These are phyloP conservation scores for Cryptosporidium andersoni DNA, from an alignment of 169 alveolate species.

Conservation along the genomic window DNA sequence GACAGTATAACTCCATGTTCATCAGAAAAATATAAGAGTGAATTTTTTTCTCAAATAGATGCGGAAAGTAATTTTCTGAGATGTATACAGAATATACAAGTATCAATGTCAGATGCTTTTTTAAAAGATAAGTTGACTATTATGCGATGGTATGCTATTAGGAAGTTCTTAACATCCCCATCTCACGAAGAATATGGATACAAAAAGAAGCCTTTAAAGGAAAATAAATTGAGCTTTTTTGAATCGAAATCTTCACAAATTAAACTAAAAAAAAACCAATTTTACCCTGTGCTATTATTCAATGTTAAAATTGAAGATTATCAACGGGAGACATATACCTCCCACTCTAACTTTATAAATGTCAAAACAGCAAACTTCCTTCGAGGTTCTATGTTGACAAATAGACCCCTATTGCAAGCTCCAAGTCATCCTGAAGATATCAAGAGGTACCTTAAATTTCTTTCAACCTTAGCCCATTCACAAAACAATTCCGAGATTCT, in stretches of 20 bases:
- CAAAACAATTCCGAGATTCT: not conserved
- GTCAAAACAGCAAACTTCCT: conserved; percentile 27
- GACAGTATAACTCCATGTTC: conserved; percentile 54
- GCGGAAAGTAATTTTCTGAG: not conserved
- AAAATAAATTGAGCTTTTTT: conserved; percentile 4
- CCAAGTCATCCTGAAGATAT: conserved; percentile 63
- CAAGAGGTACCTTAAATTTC: conserved; percentile 28
- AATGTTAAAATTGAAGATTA: conserved; percentile 45
- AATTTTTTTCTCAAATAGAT: not conserved
- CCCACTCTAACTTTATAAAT: conserved; percentile 47
- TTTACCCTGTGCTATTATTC: conserved; percentile 34
- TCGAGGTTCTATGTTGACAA: conserved; percentile 29
- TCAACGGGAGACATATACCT: conserved; percentile 29
- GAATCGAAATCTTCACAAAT: conserved; percentile 1
- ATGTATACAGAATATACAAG: not conserved
- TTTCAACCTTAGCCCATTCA: conserved; percentile 29
- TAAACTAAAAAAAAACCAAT: not conserved
- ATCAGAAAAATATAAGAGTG: not conserved
- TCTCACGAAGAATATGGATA: conserved; percentile 14
- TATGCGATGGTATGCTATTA: conserved; percentile 56
- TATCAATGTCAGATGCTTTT: not conserved
- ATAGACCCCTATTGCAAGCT: conserved; percentile 43
- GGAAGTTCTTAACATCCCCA: conserved; percentile 22
- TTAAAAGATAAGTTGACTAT: conserved; percentile 29
- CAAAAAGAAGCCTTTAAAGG: not conserved